phyloP scores from a whole-genome alignment of 176 grass and related monocot genomes.

The Phoenix roebelenii region DNA sequence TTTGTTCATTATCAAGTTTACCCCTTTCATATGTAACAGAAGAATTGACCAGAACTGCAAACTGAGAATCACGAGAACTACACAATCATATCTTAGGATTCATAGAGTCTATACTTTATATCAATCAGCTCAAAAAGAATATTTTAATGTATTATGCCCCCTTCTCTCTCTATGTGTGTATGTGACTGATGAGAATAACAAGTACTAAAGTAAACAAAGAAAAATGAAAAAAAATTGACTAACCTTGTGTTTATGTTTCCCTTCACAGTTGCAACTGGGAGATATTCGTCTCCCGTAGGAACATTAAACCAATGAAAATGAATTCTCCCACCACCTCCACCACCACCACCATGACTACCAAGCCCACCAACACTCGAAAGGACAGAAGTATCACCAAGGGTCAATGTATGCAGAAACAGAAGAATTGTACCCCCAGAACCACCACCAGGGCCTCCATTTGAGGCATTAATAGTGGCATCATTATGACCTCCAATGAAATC shows the following conservation, averaged over 20 bases:
- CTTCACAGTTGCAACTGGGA: slow-evolving; percentile 72
- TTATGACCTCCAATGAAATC: not conserved
- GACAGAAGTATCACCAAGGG: slow-evolving; percentile 49
- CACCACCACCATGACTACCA: slow-evolving; percentile 56
- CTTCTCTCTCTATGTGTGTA: too few relatives aligned
- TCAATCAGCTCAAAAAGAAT: too few relatives aligned
- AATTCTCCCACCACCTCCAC: slow-evolving; percentile 84
- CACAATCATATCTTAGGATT: too few relatives aligned
- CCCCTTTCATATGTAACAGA: too few relatives aligned
- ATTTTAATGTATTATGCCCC: too few relatives aligned
- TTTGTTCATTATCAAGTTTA: too few relatives aligned
- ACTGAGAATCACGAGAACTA: too few relatives aligned
- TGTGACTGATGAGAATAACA: too few relatives aligned
- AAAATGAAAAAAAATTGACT: slow-evolving; percentile 20
- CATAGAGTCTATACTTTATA: too few relatives aligned
- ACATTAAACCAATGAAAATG: slow-evolving; percentile 96
- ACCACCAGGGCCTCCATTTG: slow-evolving; percentile 70
- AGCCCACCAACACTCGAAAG: slow-evolving; percentile 75
- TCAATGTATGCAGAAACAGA: slow-evolving; percentile 74
- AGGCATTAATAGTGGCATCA: slow-evolving; percentile 30
- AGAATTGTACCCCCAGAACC: slow-evolving; percentile 94
- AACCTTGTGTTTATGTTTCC: slow-evolving; percentile 86
- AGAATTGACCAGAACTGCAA: too few relatives aligned
- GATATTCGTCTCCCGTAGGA: slow-evolving; percentile 87
- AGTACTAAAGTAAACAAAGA: not conserved